Conservation (phyloP, 306 rosid genomes). For the Heteromeles arbutifolia region DNA sequence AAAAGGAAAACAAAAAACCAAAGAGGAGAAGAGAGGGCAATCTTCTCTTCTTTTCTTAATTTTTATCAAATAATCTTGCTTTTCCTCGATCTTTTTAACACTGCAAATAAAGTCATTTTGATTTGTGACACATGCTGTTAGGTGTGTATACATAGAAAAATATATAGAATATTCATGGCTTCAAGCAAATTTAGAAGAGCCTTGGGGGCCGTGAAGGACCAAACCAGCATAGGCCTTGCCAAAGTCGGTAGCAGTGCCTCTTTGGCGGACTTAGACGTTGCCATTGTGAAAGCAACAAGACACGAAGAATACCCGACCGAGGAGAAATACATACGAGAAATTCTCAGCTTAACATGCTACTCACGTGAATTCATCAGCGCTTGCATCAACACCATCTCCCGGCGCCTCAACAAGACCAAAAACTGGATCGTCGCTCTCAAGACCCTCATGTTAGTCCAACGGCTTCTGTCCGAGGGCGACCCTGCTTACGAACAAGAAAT, state of each 20-base stretch:
- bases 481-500: constrained; percentile 96
- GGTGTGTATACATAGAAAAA: not conserved
- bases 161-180: constrained; percentile 28
- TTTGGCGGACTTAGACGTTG: constrained; percentile 78
- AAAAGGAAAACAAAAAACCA: not conserved
- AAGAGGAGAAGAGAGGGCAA: constrained; percentile 1
- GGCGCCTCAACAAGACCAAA: constrained; percentile 73
- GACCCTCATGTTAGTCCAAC: constrained; percentile 59
- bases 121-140: not conserved
- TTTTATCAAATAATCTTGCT: not conserved
- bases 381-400: constrained; percentile 58
- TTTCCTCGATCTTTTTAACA: constrained; percentile 2
- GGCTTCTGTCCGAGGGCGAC: constrained; percentile 73
- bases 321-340: constrained; percentile 69
- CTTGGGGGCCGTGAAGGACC: constrained; percentile 88
- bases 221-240: constrained; percentile 86
- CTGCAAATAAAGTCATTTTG: not conserved
- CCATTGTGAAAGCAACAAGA: constrained; percentile 84
- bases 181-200: constrained; percentile 71
- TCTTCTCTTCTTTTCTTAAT: constrained; percentile 20
- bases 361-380: constrained; percentile 65
- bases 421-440: constrained; percentile 83
- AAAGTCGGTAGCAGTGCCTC: constrained; percentile 85
- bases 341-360: constrained; percentile 82
- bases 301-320: constrained; percentile 84